Evolutionary conservation across 2,329 filamentous ascomycete genomes (phyloP).

Genomic region (Venturia nashicola): DNA sequence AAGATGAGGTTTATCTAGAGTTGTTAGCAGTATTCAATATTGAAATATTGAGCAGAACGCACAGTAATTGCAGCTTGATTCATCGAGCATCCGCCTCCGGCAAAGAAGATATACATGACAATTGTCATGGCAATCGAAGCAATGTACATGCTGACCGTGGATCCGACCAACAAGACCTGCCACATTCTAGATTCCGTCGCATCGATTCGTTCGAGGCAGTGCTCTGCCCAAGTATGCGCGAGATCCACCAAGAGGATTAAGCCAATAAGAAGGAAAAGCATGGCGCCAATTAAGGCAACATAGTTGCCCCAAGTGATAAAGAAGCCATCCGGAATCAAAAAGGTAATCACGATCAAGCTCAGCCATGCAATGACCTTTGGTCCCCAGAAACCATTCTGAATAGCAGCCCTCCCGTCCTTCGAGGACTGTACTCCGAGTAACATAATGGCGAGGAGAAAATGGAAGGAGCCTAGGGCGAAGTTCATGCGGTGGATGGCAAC

Average conservation of each 20-base stretch:
- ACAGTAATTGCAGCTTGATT: constrained; percentile 89
- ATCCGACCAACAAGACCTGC: constrained; percentile 80
- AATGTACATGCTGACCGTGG: constrained; percentile 87
- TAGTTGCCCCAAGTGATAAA: constrained; percentile 96
- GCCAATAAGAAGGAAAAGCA: constrained; percentile 86
- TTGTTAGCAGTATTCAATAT: constrained; percentile 7
- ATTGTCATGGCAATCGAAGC: constrained; percentile 87
- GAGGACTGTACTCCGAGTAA: constrained; percentile 79
- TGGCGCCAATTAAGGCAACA: constrained; percentile 73
- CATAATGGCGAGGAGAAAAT: constrained; percentile 72
- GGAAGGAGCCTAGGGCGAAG: constrained; percentile 90
- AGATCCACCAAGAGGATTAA: constrained; percentile 88
- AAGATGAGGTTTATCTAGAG: constrained; percentile 66
- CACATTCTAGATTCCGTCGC: constrained; percentile 73
- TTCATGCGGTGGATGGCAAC: constrained; percentile 96
- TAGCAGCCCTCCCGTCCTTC: constrained; percentile 70
- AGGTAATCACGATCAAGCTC: constrained; percentile 74
- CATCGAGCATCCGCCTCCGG: constrained; percentile 70
- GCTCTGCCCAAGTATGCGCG: constrained; percentile 93
- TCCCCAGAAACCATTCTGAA: constrained; percentile 99
- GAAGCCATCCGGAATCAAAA: constrained; percentile 90
- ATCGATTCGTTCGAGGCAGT: constrained; percentile 89
- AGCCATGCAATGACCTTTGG: constrained; percentile 90
- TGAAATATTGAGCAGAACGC: constrained; percentile 16
- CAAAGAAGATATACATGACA: constrained; percentile 96